Evolutionary conservation across 2,329 filamentous ascomycete species (phyloP).

Genomic region (Fusarium incarnatum): DNA sequence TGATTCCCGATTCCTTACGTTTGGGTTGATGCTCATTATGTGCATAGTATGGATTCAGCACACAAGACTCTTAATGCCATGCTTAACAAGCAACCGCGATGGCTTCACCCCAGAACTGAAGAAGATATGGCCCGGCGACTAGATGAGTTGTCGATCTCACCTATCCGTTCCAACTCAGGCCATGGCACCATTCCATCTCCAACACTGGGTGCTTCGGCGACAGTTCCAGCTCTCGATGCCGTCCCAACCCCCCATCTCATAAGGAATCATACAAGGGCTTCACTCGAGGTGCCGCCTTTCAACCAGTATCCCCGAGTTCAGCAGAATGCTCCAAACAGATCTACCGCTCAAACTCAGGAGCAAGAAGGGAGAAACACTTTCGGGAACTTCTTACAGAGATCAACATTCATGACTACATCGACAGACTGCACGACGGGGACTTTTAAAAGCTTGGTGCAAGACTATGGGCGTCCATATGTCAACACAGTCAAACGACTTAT

Average conservation of each 20-base stretch:
- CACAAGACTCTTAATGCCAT: conserved; percentile 68
- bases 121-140: conserved; percentile 65
- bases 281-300: conserved; percentile 41
- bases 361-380: conserved; percentile 39
- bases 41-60: conserved; percentile 65
- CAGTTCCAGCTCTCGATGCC: conserved; percentile 30
- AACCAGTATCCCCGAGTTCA: conserved; percentile 30
- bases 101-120: conserved; percentile 64
- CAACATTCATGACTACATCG: conserved; percentile 54
- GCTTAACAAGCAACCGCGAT: conserved; percentile 69
- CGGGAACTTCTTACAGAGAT: conserved; percentile 48
- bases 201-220: conserved; percentile 22
- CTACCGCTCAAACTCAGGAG: not conserved
- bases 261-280: conserved; percentile 17
- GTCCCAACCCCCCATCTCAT: conserved; percentile 32
- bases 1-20: conserved; percentile 1
- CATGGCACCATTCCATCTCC: conserved; percentile 31
- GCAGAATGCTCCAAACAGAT: not conserved
- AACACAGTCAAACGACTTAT: conserved; percentile 54
- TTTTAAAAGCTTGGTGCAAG: conserved; percentile 50
- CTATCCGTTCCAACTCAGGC: conserved; percentile 45
- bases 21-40: conserved; percentile 12
- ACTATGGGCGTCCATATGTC: conserved; percentile 51
- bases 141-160: conserved; percentile 56
- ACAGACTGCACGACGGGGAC: conserved; percentile 55